Evolutionary conservation across 441 rosid genomes (phyloP), one percentile per base, ranked within the genome.

Genomic region (Pelargonium myrrhifolium): DNA sequence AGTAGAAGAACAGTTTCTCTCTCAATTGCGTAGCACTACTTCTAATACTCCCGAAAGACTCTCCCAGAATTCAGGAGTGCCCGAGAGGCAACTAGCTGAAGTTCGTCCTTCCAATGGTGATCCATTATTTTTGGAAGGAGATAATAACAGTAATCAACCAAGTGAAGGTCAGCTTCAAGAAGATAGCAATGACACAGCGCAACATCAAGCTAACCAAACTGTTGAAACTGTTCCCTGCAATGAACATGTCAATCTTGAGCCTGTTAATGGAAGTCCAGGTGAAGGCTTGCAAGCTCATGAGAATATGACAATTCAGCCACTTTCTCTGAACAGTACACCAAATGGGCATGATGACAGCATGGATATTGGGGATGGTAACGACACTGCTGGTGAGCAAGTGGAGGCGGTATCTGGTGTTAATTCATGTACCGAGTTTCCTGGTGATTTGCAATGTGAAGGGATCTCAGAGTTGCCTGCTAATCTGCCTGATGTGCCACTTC

Each of bases 1-100:
- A 69, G 83, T 92, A 39, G 99, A 92, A 82, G 99, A 87, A 49
- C 93, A 84, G 64, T 94, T 94, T 75, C 51, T 89, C 62, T 86
- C 91, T 78, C 88, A 83, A 66, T 77, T 94, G 72, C 81, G 78
- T 61, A 75, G 83, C 73, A 76, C 76, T 70, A 74, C 79, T 77
- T 87, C 74, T 64, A 78, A 60, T 75, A 79, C 75, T 76, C 77
- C 71, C 39, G 97, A 87, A 78, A 79, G 90, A 82, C 93, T 86
- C 75, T 72, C 81, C 53, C 87, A 83, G 77, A 80, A 72, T 75
- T 80, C 87, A 53, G 93, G 80, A 75, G 76, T 75, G 53, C 89
- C 74, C 78, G 99, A 85, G 78, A 75, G 75, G 61, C 93, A 86
- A 65, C 87, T 79, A 31, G 71, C 81, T 3, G 84, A 77, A 78